Percentiles rank a stretch among this genome's conserved stretches.
Evolutionary conservation across 352 stramenopile genomes (phyloP).

Genomic region (Pythium monospermum): DNA sequence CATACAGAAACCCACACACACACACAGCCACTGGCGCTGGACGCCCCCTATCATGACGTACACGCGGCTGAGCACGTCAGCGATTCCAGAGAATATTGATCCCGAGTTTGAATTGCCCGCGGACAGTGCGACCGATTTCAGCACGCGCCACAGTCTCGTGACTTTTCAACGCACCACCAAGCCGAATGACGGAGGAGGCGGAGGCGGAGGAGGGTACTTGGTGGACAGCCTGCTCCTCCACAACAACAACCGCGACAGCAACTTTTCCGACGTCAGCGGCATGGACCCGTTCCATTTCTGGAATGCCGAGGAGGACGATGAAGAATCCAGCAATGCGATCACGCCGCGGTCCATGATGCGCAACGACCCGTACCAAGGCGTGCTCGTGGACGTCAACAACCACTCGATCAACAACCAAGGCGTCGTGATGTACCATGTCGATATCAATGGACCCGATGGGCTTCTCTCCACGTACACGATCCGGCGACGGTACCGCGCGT

Average conservation of each 20-base stretch:
- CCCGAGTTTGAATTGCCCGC: slow-evolving; percentile 35
- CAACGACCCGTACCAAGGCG: slow-evolving; percentile 56
- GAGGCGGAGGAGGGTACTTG: no score
- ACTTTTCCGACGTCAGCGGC: slow-evolving; percentile 57
- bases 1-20: no score
- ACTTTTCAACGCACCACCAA: slow-evolving; percentile 37
- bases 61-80: slow-evolving; percentile 48
- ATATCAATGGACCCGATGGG: slow-evolving; percentile 73
- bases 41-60: slow-evolving; percentile 20
- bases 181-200: slow-evolving; percentile 10
- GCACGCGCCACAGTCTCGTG: slow-evolving; percentile 55
- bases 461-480: slow-evolving; percentile 84
- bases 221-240: slow-evolving; percentile 15
- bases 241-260: slow-evolving; percentile 38
- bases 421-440: slow-evolving; percentile 85
- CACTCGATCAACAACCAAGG: slow-evolving; percentile 51
- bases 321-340: slow-evolving; percentile 24
- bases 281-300: slow-evolving; percentile 61
- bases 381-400: slow-evolving; percentile 47
- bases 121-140: slow-evolving; percentile 24
- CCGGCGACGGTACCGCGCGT: slow-evolving; percentile 68
- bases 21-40: not conserved
- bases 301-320: slow-evolving; percentile 36
- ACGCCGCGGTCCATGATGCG: slow-evolving; percentile 27
- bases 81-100: slow-evolving; percentile 42